Conservation (phyloP, 192 early-diverging fungal species). For the Mortierella hygrophila region DNA sequence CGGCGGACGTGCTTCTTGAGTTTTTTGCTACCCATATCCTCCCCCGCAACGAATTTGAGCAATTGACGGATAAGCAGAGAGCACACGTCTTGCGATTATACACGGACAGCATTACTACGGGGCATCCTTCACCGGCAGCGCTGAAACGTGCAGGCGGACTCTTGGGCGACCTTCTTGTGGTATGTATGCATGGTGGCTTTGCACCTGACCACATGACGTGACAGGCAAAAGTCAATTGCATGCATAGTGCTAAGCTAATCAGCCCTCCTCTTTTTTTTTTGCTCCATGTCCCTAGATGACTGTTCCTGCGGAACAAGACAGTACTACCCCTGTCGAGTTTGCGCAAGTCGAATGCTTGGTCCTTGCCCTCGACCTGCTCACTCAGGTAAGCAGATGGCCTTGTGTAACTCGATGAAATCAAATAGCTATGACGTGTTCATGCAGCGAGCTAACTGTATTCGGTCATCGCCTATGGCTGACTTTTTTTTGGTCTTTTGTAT, state of each 20-base stretch:
- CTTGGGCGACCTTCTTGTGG: constrained; percentile 28
- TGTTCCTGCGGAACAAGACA: constrained; percentile 18
- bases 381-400: constrained; percentile 12
- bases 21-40: constrained; percentile 39
- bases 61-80: constrained; percentile 42
- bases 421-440: not conserved
- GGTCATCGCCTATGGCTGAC: not conserved
- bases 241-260: not conserved
- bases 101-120: constrained; percentile 33
- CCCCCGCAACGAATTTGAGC: constrained; percentile 21
- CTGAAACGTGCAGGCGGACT: constrained; percentile 11
- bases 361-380: constrained; percentile 13
- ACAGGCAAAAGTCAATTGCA: not conserved
- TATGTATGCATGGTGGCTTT: not conserved
- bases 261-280: not conserved
- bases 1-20: constrained; percentile 36
- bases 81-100: constrained; percentile 30
- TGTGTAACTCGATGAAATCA: constrained; percentile 26
- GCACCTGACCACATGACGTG: not conserved
- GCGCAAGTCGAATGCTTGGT: constrained; percentile 41
- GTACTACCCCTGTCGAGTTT: constrained; percentile 9
- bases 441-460: constrained; percentile 20
- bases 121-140: constrained; percentile 18
- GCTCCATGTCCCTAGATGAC: constrained; percentile 8
- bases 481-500: not conserved